Evolutionary conservation across 1,139 yeast genomes (phyloP).

Genomic region (Geotrichum carabidarum): DNA sequence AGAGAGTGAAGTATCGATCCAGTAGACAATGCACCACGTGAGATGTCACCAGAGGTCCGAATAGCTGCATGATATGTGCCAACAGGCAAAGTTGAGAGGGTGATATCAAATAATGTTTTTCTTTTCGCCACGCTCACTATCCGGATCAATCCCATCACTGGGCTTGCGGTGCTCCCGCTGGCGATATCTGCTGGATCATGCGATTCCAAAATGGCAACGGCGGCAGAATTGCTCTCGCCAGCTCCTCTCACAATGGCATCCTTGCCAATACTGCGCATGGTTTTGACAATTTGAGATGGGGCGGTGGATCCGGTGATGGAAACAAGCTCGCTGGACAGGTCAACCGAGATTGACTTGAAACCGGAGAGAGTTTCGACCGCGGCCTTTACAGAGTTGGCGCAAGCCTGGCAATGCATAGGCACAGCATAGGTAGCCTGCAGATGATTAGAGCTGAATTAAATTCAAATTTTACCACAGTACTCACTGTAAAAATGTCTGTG

Average conservation of each 20-base stretch:
- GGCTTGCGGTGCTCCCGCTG: conserved; percentile 35
- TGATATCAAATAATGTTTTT: conserved; percentile 63
- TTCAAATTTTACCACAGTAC: not conserved
- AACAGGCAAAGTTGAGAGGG: conserved; percentile 51
- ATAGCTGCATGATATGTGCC: conserved; percentile 69
- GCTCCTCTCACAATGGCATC: conserved; percentile 93
- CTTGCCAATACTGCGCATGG: conserved; percentile 66
- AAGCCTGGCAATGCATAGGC: conserved; percentile 66
- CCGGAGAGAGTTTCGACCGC: conserved; percentile 45
- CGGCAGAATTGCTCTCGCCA: conserved; percentile 82
- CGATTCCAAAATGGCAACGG: conserved; percentile 82
- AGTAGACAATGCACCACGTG: conserved; percentile 65
- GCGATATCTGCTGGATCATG: conserved; percentile 47
- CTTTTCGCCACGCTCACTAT: conserved; percentile 60
- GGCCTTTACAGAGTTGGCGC: conserved; percentile 55
- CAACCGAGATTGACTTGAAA: conserved; percentile 47
- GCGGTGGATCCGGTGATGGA: conserved; percentile 60
- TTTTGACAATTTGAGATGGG: conserved; percentile 61
- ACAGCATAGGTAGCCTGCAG: conserved; percentile 53
- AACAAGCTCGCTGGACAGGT: conserved; percentile 54
- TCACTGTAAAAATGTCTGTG: conserved; percentile 7
- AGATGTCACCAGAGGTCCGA: conserved; percentile 67
- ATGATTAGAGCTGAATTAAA: not conserved
- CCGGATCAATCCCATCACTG: conserved; percentile 83
- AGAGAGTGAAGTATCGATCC: conserved; percentile 50